Evolutionary conservation across 345 rosid genomes (phyloP), one percentile per base, ranked within the genome.

Genomic region (Syzygium aqueum): DNA sequence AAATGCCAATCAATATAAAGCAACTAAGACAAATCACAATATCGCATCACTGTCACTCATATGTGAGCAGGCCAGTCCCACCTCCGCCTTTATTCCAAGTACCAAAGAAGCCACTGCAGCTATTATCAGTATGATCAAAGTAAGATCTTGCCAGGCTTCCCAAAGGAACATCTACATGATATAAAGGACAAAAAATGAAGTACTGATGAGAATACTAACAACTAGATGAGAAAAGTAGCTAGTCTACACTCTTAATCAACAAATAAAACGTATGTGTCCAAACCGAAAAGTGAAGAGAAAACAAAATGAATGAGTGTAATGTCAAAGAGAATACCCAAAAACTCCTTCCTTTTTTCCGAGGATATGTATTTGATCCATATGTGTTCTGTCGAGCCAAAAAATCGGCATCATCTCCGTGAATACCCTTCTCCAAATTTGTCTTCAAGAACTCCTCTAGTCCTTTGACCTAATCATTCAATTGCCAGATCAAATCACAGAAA

Each of bases 31-130:
- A 30, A 37, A 88, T 65, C 33, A 59, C 54, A 49, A 53, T 11
- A 53, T 21, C 4, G 73, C 73, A 14, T 61, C 73, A 61, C 1
- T 1, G 19, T 14, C 82, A 73, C 2, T 73, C 82, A 11, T 67
- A 59, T 25, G 40, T 33, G n/a, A 86, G 65, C 54, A n/a, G 59
- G 22, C 65, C 53, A 53, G 90, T 77, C 90, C 91, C 88, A 96
- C 99, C 99, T 97, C 98, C 46, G 99, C 92, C 92, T 97, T 97
- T 86, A 97, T 95, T 85, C 99, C 99, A 90, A 97, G 88, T 12
- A 90, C 99, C 92, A 97, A 90, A 77, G 99, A 97, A 89, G 96
- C 97, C 84, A 89, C 91, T n/a, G 99, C 99, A 91, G 99, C 99
- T 85, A 95, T 88, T 87, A 96, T 92, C 94, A 97, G 91, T 91